These are phyloP conservation scores for Furcasterigmium furcatum DNA, from an alignment of 2,329 filamentous ascomycete species.

Conservation along the genomic window DNA sequence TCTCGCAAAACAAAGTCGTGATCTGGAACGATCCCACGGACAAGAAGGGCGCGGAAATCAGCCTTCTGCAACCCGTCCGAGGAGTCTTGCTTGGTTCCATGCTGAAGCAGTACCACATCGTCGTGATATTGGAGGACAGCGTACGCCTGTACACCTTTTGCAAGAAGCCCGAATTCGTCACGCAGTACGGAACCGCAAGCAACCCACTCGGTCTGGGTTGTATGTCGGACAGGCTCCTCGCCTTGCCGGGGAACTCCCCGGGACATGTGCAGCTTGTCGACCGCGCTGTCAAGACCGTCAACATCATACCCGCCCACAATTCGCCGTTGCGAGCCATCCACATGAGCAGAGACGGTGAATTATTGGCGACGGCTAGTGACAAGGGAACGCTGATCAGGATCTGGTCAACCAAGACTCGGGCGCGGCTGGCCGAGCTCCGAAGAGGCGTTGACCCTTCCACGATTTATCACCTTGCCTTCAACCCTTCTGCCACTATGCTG, in stretches of 20 bases:
- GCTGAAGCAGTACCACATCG: slow-evolving; percentile 71
- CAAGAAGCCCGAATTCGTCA: slow-evolving; percentile 65
- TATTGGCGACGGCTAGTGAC: slow-evolving; percentile 88
- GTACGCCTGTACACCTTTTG: slow-evolving; percentile 79
- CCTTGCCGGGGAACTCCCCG: slow-evolving; percentile 80
- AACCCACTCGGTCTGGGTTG: slow-evolving; percentile 81
- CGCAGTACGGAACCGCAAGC: slow-evolving; percentile 80
- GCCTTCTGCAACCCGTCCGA: slow-evolving; percentile 76
- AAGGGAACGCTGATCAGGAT: slow-evolving; percentile 86
- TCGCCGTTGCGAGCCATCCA: slow-evolving; percentile 74
- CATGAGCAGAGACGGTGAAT: slow-evolving; percentile 74
- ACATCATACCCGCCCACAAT: slow-evolving; percentile 89
- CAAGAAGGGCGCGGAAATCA: slow-evolving; percentile 70
- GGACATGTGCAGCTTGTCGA: slow-evolving; percentile 91
- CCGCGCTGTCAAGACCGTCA: slow-evolving; percentile 74
- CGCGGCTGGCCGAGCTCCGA: slow-evolving; percentile 78
- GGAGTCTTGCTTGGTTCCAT: slow-evolving; percentile 63
- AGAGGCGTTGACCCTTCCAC: slow-evolving; percentile 85
- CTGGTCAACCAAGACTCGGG: slow-evolving; percentile 76
- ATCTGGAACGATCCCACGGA: slow-evolving; percentile 89
- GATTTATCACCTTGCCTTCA: slow-evolving; percentile 86
- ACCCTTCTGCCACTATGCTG: slow-evolving; percentile 73
- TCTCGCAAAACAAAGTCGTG: slow-evolving; percentile 82
- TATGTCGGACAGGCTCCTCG: slow-evolving; percentile 68
- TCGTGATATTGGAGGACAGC: slow-evolving; percentile 78